These are phyloP conservation scores for Colletotrichum viniferum DNA, from an alignment of 2,329 filamentous ascomycete species.

Conservation along the genomic window DNA sequence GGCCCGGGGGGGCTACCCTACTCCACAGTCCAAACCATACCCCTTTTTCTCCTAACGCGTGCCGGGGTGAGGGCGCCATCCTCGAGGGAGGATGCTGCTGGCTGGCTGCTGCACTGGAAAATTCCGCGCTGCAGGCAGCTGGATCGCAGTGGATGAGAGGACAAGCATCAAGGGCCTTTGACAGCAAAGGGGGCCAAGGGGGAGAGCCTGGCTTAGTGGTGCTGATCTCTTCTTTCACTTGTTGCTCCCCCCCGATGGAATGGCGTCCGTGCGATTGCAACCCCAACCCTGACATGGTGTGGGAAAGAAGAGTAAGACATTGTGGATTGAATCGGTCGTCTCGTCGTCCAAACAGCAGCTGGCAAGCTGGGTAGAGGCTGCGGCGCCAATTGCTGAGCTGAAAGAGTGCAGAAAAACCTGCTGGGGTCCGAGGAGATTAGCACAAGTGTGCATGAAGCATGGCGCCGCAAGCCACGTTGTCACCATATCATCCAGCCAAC, in stretches of 20 bases:
- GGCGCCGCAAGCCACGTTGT: not conserved
- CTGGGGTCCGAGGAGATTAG: not conserved
- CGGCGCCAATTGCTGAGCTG: not conserved
- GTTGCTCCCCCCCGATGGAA: not conserved
- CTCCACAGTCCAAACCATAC: constrained; percentile 11
- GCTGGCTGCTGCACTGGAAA: not conserved
- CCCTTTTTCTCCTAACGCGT: not conserved
- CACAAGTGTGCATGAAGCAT: not conserved
- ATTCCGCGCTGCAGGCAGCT: not conserved
- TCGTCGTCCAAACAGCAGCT: not conserved
- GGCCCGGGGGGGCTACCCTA: not conserved
- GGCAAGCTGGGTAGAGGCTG: not conserved
- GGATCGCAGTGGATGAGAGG: not conserved
- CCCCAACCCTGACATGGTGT: not conserved
- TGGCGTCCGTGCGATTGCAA: constrained; percentile 16
- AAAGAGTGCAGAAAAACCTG: not conserved
- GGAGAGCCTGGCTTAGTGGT: not conserved
- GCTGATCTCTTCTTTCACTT: not conserved
- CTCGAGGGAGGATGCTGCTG: not conserved
- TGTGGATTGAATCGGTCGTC: not conserved
- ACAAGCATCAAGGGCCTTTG: not conserved
- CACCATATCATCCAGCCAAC: not conserved
- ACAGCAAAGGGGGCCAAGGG: not conserved
- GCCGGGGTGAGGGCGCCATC: not conserved
- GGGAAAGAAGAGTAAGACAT: not conserved